phyloP scores from a whole-genome alignment of 306 rosid genomes.

The Vicia villosa region DNA sequence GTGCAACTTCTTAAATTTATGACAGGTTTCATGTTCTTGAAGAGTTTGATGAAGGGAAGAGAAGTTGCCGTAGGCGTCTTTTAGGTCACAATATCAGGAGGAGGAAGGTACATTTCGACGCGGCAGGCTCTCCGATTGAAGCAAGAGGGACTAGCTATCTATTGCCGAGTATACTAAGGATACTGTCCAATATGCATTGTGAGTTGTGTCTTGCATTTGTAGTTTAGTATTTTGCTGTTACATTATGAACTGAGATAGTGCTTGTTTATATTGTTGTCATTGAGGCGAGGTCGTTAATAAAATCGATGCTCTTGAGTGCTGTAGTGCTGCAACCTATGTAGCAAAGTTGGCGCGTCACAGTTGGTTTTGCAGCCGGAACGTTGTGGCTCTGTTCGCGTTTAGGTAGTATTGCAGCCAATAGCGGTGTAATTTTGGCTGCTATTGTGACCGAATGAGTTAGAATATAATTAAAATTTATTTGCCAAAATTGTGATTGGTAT shows the following conservation, averaged over 20 bases:
- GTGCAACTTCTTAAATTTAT: conserved; percentile 40
- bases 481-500: too few relatives aligned
- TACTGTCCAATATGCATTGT: conserved; percentile 85
- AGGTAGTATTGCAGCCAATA: too few relatives aligned
- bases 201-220: conserved; percentile 40
- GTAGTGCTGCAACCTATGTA: background rate
- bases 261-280: background rate
- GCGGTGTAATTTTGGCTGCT: too few relatives aligned
- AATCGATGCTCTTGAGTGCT: background rate
- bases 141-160: conserved; percentile 79
- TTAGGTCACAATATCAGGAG: conserved; percentile 95
- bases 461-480: too few relatives aligned
- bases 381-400: background rate
- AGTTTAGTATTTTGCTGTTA: background rate
- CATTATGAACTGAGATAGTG: background rate
- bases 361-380: background rate
- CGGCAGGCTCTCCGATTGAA: conserved; percentile 56
- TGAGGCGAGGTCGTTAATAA: background rate
- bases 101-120: conserved; percentile 79
- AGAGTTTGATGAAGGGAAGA: conserved; percentile 96
- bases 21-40: conserved; percentile 95
- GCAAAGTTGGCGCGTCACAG: background rate
- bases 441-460: too few relatives aligned
- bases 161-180: conserved; percentile 72
- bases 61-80: conserved; percentile 96